Evolutionary conservation across 2,329 filamentous ascomycete genomes (phyloP).

Genomic region (Teratosphaeriaceae sp.): DNA sequence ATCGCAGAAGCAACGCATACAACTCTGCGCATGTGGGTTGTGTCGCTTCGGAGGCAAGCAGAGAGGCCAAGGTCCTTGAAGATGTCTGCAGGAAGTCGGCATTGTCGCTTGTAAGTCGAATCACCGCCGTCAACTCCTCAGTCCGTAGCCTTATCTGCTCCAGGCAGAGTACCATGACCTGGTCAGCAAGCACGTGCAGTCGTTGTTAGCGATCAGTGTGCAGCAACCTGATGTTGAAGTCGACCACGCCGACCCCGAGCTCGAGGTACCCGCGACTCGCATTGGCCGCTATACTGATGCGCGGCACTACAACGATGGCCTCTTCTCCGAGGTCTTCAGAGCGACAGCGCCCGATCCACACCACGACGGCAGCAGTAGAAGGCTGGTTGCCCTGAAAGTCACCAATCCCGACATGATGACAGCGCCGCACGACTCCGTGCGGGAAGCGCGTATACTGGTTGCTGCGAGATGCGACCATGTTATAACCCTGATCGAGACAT

Average conservation of each 20-base stretch:
- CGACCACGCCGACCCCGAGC: too few relatives aligned
- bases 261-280: conserved; percentile 28
- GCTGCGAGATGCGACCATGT: conserved; percentile 52
- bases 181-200: conserved; percentile 27
- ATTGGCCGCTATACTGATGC: conserved; percentile 54
- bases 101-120: conserved; percentile 46
- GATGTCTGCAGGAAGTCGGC: conserved; percentile 55
- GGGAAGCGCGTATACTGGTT: conserved; percentile 70
- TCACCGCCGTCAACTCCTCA: too few relatives aligned
- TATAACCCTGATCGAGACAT: conserved; percentile 65
- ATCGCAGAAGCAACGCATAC: conserved; percentile 42
- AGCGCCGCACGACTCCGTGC: conserved; percentile 73
- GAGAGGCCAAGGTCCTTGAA: conserved; percentile 60
- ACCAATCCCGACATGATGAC: conserved; percentile 66
- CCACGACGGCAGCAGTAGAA: conserved; percentile 8
- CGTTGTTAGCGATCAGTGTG: too few relatives aligned
- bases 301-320: conserved; percentile 55
- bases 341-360: conserved; percentile 38
- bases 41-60: conserved; percentile 42
- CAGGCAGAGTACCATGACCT: conserved; percentile 52
- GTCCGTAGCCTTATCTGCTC: conserved; percentile 21
- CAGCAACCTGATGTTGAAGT: too few relatives aligned
- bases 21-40: conserved; percentile 39
- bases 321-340: conserved; percentile 80
- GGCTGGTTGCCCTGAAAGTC: conserved; percentile 70